A percentile compares a stretch with the other conserved stretches of the same genome.
phyloP scores from a whole-genome alignment of 2,329 filamentous ascomycete species.

The Xylaria sp. region DNA sequence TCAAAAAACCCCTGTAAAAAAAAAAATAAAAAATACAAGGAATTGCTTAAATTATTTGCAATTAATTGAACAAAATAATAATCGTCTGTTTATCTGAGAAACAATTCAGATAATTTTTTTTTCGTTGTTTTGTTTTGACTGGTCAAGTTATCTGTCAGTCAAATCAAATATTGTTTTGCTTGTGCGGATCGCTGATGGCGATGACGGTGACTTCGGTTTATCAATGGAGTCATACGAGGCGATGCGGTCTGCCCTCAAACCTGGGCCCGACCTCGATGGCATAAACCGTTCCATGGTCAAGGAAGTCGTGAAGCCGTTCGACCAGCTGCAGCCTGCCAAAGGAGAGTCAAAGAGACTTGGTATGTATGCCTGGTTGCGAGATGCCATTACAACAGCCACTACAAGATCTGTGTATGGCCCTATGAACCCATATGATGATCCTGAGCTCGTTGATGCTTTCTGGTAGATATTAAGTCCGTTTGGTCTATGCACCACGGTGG shows the following conservation, averaged over 20 bases:
- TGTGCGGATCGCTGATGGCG: slow-evolving; percentile 52
- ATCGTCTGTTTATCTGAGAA: too few species aligned
- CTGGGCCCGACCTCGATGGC: slow-evolving; percentile 49
- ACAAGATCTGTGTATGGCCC: slow-evolving; percentile 56
- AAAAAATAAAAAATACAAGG: too few species aligned
- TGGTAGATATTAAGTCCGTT: slow-evolving; percentile 44
- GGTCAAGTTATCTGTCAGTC: too few species aligned
- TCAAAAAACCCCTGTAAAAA: too few species aligned
- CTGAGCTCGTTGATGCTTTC: slow-evolving; percentile 51
- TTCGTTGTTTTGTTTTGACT: too few species aligned
- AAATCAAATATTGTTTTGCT: too few species aligned
- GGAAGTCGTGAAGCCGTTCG: slow-evolving; percentile 46
- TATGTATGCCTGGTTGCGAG: slow-evolving; percentile 46
- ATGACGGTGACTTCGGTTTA: slow-evolving; percentile 51
- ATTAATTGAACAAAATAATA: too few species aligned
- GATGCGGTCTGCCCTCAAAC: slow-evolving; percentile 50
- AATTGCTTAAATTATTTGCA: too few species aligned
- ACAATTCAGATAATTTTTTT: too few species aligned
- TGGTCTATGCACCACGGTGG: neutral
- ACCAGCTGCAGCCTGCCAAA: slow-evolving; percentile 34
- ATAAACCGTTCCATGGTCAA: slow-evolving; percentile 53
- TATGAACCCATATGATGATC: slow-evolving; percentile 55
- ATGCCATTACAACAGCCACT: slow-evolving; percentile 52
- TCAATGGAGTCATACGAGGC: slow-evolving; percentile 51
- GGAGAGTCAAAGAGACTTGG: slow-evolving; percentile 33